Evolutionary conservation across 2,329 filamentous ascomycete species (phyloP), one percentile per base, ranked within the genome.

Genomic region (Neophaeococcomyces mojaviensis): DNA sequence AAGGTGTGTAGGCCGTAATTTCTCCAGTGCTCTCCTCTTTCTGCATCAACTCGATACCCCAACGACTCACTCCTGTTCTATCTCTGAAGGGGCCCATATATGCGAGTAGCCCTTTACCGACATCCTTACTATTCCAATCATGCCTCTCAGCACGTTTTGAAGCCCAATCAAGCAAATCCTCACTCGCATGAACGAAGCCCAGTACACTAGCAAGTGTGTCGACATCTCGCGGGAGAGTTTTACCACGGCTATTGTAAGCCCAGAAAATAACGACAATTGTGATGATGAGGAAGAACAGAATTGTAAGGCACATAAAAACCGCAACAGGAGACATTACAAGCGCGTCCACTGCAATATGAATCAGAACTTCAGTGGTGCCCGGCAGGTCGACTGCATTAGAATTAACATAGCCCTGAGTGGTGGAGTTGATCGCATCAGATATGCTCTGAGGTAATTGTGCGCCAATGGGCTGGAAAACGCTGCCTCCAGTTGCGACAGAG

Each of bases 381-480:
- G 33, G 5, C 33, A 16, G 33, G 33, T 36, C 15, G 33, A 16
- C 15, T 8, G 13, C 15, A 8, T 20, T 16, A 13, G 15, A 13
- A 13, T 16, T 36, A 8, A 16, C 33, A 20, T 16, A 8, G 13
- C 18, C 18, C 13, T 36, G 33, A 10, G 24, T 28, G 24, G 24
- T 28, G 24, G 24, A 28, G 10, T 28, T 28, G 10, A 28, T 28
- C 5, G 24, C 43, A 20, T 39, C 33, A 18, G 18, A n/a, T 33
- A 46, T 15, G 16, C 39, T 24, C 12, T 28, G 22, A 41, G 48
- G 48, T 9, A 50, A 24, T 12, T 39, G 39, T 13, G 48, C 38
- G 16, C 48, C 48, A 33, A 47, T 39, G 18, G 39, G 24, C 34
- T 50, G 48, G 26, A 43, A 50, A 2, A 30, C 44, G 44, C 44